phyloP scores from a whole-genome alignment of 2,329 filamentous ascomycete genomes.

The Colletotrichum acutatum region DNA sequence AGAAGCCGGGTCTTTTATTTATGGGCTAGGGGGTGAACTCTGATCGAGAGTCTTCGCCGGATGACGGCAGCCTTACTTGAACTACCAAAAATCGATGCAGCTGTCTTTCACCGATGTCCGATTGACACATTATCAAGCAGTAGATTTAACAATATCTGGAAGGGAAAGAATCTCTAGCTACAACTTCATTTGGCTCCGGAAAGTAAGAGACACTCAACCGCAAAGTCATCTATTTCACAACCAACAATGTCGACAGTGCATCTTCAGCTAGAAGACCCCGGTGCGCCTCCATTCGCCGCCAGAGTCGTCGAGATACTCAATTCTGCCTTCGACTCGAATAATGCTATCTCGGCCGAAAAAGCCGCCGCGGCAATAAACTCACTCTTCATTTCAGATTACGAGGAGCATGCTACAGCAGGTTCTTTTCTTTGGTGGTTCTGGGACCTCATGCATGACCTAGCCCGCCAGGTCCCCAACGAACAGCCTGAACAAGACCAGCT shows the following conservation, averaged over 20 bases:
- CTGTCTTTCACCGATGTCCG: neutral
- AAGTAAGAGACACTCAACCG: neutral
- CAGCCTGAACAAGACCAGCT: constrained; percentile 32
- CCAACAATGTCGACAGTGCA: neutral
- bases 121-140: too few relatives aligned
- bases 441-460: constrained; percentile 38
- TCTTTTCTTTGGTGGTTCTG: constrained; percentile 40
- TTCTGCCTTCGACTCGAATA: neutral
- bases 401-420: neutral
- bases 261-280: neutral
- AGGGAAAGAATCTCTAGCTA: too few relatives aligned
- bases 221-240: neutral
- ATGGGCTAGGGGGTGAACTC: too few relatives aligned
- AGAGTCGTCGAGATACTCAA: neutral
- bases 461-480: constrained; percentile 37
- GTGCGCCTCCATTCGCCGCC: neutral
- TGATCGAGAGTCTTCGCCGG: neutral
- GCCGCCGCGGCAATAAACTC: neutral
- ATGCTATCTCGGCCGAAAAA: neutral
- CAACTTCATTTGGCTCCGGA: neutral
- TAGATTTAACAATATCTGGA: too few relatives aligned
- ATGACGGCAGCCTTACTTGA: neutral
- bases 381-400: neutral
- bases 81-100: neutral
- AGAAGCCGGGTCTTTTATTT: neutral